Conservation (phyloP, 805 yeast genomes). For the Nakazawaea laoshanensis region DNA sequence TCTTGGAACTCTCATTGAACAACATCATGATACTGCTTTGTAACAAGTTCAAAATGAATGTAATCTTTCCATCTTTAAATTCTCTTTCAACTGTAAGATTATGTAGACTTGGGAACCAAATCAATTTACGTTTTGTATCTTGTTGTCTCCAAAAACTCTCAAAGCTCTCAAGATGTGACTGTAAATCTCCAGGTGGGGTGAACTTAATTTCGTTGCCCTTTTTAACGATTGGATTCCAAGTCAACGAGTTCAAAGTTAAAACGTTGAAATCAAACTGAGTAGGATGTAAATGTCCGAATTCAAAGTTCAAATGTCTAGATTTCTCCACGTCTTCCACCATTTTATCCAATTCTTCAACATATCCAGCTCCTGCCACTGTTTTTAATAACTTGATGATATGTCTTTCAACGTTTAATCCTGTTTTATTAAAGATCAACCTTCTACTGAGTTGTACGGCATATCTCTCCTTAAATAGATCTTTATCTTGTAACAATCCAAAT, state of each 20-base stretch:
- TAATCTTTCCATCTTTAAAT: constrained; percentile 20
- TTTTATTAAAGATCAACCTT: constrained; percentile 23
- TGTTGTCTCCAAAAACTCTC: no score
- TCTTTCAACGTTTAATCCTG: constrained; percentile 12
- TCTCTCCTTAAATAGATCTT: constrained; percentile 21
- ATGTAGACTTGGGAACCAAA: no score
- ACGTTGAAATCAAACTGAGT: no score
- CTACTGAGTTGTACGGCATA: constrained; percentile 29
- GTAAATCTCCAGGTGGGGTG: no score
- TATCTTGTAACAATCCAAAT: constrained; percentile 26
- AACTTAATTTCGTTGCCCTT: no score
- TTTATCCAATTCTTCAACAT: not conserved
- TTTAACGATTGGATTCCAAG: no score
- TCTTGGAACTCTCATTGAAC: no score
- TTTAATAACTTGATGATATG: constrained; percentile 19
- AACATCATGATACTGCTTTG: constrained; percentile 28
- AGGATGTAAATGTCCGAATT: no score
- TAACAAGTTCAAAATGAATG: constrained; percentile 25
- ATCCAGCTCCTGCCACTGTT: constrained; percentile 1
- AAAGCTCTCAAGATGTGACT: no score
- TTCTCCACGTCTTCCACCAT: constrained; percentile 6
- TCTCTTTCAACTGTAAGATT: no score
- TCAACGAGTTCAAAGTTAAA: no score
- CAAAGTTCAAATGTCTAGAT: not conserved
- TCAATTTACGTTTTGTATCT: no score